Percentiles rank a stretch among this genome's conserved stretches.
Conservation (phyloP, 306 rosid genomes). For the Senna siamea region DNA sequence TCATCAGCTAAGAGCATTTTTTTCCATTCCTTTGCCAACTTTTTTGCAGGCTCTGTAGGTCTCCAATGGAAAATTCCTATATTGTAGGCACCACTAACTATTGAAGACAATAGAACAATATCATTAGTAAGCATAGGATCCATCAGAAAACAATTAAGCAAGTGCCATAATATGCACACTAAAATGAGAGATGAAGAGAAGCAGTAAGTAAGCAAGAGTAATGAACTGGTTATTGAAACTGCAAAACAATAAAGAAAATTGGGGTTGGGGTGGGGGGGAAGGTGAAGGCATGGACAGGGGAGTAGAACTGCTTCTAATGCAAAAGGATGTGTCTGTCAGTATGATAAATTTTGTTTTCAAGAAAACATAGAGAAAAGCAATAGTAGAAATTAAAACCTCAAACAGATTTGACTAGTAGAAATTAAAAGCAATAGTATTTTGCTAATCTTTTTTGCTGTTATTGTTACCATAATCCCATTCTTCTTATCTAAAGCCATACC, state of each 20-base stretch:
- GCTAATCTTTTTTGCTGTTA: not conserved
- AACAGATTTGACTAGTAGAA: not conserved
- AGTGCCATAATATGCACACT: not conserved
- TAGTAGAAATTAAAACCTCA: not conserved
- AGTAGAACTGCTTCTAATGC: not conserved
- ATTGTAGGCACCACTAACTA: conserved; percentile 86
- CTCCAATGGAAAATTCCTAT: conserved; percentile 98
- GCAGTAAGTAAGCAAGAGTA: not conserved
- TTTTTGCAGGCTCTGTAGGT: conserved; percentile 81
- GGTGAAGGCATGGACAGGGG: too few species aligned
- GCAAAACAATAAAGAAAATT: not conserved
- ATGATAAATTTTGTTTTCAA: conserved; percentile 5
- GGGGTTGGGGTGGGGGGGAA: too few species aligned
- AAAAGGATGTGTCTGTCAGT: conserved; percentile 13
- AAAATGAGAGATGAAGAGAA: conserved; percentile 7
- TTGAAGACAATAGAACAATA: conserved; percentile 30
- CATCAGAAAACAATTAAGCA: conserved; percentile 9
- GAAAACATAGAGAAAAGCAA: conserved; percentile 6
- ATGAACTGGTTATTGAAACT: not conserved
- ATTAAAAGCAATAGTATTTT: conserved; percentile 11
- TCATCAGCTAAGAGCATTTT: conserved; percentile 79
- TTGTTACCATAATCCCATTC: not conserved
- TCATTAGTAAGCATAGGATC: conserved; percentile 24
- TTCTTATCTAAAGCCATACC: conserved; percentile 27
- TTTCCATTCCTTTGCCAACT: conserved; percentile 89